These are phyloP conservation scores for Claviceps maximensis DNA, from an alignment of 2,329 filamentous ascomycete species.

Conservation along the genomic window DNA sequence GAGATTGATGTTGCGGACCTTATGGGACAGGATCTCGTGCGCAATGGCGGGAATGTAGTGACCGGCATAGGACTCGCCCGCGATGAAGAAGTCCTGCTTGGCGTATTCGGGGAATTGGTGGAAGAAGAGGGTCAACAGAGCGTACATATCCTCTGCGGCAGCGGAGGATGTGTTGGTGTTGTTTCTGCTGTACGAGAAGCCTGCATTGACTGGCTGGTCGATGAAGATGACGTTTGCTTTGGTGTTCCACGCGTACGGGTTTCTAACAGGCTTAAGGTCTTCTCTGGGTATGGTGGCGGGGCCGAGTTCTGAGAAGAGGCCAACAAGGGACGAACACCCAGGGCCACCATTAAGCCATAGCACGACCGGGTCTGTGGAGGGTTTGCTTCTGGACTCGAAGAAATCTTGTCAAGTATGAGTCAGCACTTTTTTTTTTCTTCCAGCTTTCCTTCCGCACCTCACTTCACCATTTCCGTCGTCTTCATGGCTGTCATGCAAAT, in stretches of 20 bases:
- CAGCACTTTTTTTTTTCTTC: neutral
- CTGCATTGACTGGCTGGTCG: slow-evolving; percentile 40
- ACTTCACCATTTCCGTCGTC: neutral
- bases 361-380: slow-evolving; percentile 28
- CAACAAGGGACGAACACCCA: slow-evolving; percentile 20
- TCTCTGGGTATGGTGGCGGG: slow-evolving; percentile 52
- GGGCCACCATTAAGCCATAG: slow-evolving; percentile 38
- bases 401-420: slow-evolving; percentile 34
- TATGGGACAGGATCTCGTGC: slow-evolving; percentile 79
- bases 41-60: slow-evolving; percentile 93
- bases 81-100: slow-evolving; percentile 91
- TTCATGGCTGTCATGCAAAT: neutral
- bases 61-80: slow-evolving; percentile 86
- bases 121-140: slow-evolving; percentile 93
- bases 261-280: slow-evolving; percentile 25
- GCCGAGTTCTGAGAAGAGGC: slow-evolving; percentile 56
- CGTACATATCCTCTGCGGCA: slow-evolving; percentile 94
- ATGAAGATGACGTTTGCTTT: slow-evolving; percentile 57
- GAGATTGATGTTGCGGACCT: slow-evolving; percentile 95
- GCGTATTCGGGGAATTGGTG: slow-evolving; percentile 94
- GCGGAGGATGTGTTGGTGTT: slow-evolving; percentile 83
- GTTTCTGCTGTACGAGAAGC: slow-evolving; percentile 43
- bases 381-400: slow-evolving; percentile 29
- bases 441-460: neutral
- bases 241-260: slow-evolving; percentile 51